These are phyloP conservation scores for Phytophthora hybrid DNA, from an alignment of 352 stramenopile genomes.

Conservation along the genomic window DNA sequence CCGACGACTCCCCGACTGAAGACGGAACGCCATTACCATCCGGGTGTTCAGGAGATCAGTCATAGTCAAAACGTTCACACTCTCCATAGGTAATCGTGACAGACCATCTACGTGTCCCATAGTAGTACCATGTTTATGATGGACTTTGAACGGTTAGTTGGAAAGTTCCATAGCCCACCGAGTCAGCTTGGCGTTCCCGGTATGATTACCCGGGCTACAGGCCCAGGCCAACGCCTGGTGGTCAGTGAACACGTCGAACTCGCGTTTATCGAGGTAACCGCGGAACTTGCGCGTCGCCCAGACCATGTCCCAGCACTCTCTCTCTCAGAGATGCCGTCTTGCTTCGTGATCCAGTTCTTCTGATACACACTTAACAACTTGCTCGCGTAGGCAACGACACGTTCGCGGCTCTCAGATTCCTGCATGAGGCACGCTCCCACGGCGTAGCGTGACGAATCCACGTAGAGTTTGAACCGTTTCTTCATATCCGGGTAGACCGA, in stretches of 20 bases:
- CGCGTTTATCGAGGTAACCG: no score
- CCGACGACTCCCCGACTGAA: not conserved
- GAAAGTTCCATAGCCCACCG: conserved; percentile 13
- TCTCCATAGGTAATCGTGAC: not conserved
- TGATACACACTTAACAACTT: no score
- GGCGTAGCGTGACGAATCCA: not conserved
- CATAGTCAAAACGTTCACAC: not conserved
- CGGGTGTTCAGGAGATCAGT: not conserved
- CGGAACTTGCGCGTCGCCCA: no score
- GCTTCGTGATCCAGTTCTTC: no score
- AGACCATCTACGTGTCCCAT: conserved; percentile 12
- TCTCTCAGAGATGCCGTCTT: no score
- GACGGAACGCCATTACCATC: not conserved
- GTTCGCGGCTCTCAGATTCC: not conserved
- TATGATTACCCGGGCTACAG: no score
- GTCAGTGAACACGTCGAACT: no score
- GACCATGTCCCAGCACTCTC: no score
- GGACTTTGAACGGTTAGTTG: conserved; percentile 10
- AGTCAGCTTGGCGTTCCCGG: conserved; percentile 3
- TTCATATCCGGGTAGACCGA: conserved; percentile 1
- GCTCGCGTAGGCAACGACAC: not conserved
- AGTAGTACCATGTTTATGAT: not conserved
- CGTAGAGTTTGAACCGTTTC: conserved; percentile 7
- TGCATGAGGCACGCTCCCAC: conserved; percentile 13
- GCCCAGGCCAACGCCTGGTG: no score